phyloP scores from a whole-genome alignment of 2,329 filamentous ascomycete genomes.

The Nectriaceae sp. region DNA sequence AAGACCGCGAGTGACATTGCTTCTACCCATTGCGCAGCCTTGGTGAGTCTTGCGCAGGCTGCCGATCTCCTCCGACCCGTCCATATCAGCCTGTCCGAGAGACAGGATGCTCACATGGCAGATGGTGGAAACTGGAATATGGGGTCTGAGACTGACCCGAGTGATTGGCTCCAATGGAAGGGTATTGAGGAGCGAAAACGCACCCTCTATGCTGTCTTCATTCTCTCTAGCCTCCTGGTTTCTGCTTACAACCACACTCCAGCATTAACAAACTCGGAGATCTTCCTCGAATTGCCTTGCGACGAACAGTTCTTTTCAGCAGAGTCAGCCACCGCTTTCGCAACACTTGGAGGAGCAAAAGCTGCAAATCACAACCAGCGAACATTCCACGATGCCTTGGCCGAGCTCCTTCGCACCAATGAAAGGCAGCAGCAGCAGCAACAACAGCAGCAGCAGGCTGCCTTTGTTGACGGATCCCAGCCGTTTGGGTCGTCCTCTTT shows the following conservation, averaged over 20 bases:
- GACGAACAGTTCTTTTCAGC: constrained; percentile 90
- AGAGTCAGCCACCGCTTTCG: constrained; percentile 80
- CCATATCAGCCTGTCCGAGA: constrained; percentile 46
- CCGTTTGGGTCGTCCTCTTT: constrained; percentile 13
- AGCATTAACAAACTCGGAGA: constrained; percentile 90
- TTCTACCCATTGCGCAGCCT: constrained; percentile 84
- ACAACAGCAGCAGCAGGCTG: constrained; percentile 15
- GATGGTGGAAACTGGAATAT: constrained; percentile 53
- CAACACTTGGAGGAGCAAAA: constrained; percentile 71
- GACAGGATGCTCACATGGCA: constrained; percentile 59
- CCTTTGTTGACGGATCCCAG: constrained; percentile 24
- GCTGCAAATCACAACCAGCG: constrained; percentile 70
- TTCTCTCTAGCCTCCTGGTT: constrained; percentile 86
- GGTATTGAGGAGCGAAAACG: constrained; percentile 86
- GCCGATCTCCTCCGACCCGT: constrained; percentile 67
- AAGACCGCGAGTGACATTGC: constrained; percentile 90
- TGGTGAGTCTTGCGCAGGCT: constrained; percentile 88
- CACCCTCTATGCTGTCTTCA: constrained; percentile 88
- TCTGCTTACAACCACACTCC: constrained; percentile 93
- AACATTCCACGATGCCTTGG: constrained; percentile 81
- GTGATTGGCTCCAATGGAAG: constrained; percentile 83
- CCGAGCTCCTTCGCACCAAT: constrained; percentile 77
- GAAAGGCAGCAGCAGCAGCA: constrained; percentile 63
- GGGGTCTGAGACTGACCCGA: constrained; percentile 51
- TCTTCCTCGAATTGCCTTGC: constrained; percentile 84